Evolutionary conservation across 1,139 yeast species (phyloP).

Genomic region (Yamadazyma diospyri): DNA sequence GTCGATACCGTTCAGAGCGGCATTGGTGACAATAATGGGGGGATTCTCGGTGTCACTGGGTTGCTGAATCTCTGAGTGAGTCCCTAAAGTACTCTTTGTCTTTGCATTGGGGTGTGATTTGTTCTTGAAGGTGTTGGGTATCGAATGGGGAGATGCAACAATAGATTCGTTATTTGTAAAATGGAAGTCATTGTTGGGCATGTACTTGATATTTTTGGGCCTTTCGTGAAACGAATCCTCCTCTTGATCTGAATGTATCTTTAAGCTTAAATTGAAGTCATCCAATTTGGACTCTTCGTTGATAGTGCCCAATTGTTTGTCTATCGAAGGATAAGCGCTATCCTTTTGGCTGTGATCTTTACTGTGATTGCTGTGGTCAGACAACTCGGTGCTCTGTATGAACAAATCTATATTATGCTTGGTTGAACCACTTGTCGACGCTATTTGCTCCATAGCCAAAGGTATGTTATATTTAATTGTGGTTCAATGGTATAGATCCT

Average conservation of each 20-base stretch:
- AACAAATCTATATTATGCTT: constrained; percentile 12
- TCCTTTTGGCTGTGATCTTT: neutral
- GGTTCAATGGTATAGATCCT: neutral
- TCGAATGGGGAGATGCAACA: constrained; percentile 26
- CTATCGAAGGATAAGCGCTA: constrained; percentile 1
- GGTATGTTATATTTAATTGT: too few relatives aligned
- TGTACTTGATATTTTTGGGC: constrained; percentile 33
- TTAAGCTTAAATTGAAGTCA: constrained; percentile 13
- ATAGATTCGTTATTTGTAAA: constrained; percentile 15
- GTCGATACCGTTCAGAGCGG: neutral
- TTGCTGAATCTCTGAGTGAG: constrained; percentile 5
- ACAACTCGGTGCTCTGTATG: constrained; percentile 12
- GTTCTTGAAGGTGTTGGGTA: constrained; percentile 46
- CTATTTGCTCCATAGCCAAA: constrained; percentile 8
- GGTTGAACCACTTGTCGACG: constrained; percentile 15
- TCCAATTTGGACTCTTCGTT: constrained; percentile 11
- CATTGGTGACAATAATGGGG: neutral
- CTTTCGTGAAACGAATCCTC: constrained; percentile 15
- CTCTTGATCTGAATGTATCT: constrained; percentile 3
- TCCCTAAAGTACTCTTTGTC: constrained; percentile 23
- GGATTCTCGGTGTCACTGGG: neutral
- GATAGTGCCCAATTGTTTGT: constrained; percentile 8
- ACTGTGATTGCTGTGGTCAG: constrained; percentile 7
- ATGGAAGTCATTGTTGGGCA: constrained; percentile 32
- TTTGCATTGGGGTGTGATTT: constrained; percentile 47